Evolutionary conservation across 768 basidiomycete species (phyloP).

Genomic region (Suillus subaureus): DNA sequence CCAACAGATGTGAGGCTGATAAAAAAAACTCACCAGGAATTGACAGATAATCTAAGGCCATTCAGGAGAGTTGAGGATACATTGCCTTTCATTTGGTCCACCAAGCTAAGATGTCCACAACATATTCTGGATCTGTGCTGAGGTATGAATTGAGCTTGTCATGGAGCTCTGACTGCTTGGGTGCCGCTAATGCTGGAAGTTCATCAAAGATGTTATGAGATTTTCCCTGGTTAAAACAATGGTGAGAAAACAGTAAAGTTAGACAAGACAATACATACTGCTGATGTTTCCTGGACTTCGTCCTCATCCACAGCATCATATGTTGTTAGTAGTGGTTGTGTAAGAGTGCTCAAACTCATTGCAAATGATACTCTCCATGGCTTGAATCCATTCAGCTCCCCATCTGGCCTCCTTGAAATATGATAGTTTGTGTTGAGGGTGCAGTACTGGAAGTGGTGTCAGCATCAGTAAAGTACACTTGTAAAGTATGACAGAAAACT

Average conservation of each 20-base stretch:
- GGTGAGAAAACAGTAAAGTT: conserved; percentile 1
- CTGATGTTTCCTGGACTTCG: background rate
- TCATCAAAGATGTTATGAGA: background rate
- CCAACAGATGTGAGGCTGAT: conserved; percentile 11
- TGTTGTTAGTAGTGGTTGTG: background rate
- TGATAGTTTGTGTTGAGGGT: conserved; percentile 29
- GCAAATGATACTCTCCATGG: conserved; percentile 23
- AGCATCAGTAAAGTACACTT: background rate
- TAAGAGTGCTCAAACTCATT: conserved; percentile 21
- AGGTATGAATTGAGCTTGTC: conserved; percentile 36
- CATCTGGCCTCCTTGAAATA: conserved; percentile 32
- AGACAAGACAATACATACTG: conserved; percentile 7
- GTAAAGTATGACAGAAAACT: background rate
- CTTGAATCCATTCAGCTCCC: conserved; percentile 28
- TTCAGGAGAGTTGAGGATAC: conserved; percentile 34
- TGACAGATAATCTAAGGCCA: conserved; percentile 38
- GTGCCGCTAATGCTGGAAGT: background rate
- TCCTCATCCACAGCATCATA: background rate
- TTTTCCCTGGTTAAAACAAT: background rate
- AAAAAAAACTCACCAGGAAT: conserved; percentile 32
- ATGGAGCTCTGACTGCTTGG: conserved; percentile 13
- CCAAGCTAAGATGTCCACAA: conserved; percentile 31
- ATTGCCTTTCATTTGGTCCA: conserved; percentile 26
- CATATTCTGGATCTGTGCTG: conserved; percentile 23
- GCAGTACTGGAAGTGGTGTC: conserved; percentile 26